Evolutionary conservation across 2,329 filamentous ascomycete genomes (phyloP).

Genomic region (Stachybotrys chartarum): DNA sequence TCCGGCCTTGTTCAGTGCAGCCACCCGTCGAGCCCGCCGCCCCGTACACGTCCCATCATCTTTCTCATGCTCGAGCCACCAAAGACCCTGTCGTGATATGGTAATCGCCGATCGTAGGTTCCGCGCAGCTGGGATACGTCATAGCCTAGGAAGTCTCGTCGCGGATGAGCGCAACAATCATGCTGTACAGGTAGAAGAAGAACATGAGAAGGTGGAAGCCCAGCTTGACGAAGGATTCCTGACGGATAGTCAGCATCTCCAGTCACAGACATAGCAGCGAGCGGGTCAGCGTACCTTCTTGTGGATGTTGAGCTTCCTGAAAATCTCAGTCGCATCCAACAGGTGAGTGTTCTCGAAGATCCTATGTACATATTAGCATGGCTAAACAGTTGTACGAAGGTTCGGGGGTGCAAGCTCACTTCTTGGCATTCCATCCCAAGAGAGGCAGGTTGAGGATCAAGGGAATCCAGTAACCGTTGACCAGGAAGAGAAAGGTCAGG

Average conservation of each 20-base stretch:
- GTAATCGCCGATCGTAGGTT: slow-evolving; percentile 7
- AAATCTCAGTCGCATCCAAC: slow-evolving; percentile 96
- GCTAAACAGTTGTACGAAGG: not conserved
- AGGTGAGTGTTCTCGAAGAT: slow-evolving; percentile 97
- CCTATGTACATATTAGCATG: slow-evolving; percentile 39
- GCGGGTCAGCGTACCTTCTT: slow-evolving; percentile 66
- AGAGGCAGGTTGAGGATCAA: slow-evolving; percentile 88
- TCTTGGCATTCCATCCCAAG: slow-evolving; percentile 91
- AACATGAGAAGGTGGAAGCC: slow-evolving; percentile 99
- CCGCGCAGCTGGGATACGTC: not conserved
- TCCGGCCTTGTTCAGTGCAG: not conserved
- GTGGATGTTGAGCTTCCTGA: slow-evolving; percentile 97
- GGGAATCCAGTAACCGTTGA: slow-evolving; percentile 98
- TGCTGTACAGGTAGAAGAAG: slow-evolving; percentile 99
- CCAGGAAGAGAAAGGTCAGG: slow-evolving; percentile 89
- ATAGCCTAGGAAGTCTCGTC: slow-evolving; percentile 75
- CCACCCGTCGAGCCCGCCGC: not conserved
- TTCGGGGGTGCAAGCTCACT: slow-evolving; percentile 53
- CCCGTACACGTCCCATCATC: not conserved
- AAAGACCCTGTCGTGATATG: not conserved
- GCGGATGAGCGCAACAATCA: slow-evolving; percentile 93
- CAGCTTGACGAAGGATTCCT: slow-evolving; percentile 99
- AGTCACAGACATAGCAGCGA: not conserved
- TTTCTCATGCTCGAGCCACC: not conserved
- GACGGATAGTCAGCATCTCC: slow-evolving; percentile 11